Percentiles rank a stretch among this genome's conserved stretches.
phyloP scores from a whole-genome alignment of 2,329 filamentous ascomycete genomes.

The Aspergillus aculeatus region DNA sequence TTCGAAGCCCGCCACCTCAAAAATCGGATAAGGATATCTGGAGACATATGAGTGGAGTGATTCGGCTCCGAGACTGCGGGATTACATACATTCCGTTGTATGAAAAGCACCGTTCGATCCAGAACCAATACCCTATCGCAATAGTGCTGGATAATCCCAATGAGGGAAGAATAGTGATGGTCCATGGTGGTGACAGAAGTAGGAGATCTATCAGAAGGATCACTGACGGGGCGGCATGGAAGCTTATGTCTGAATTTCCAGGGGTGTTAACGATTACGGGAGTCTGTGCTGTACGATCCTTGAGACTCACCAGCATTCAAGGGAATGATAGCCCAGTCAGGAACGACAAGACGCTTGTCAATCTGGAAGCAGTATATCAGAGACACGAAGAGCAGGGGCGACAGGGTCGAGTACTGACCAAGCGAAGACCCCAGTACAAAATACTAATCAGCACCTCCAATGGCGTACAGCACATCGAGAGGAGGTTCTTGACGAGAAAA shows the following conservation, averaged over 20 bases:
- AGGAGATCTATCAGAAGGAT: slow-evolving; percentile 56
- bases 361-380: slow-evolving; percentile 27
- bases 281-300: slow-evolving; percentile 6
- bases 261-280: slow-evolving; percentile 20
- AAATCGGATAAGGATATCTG: slow-evolving; percentile 85
- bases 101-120: slow-evolving; percentile 61
- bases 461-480: slow-evolving; percentile 58
- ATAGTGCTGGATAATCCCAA: slow-evolving; percentile 51
- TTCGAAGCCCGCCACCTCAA: slow-evolving; percentile 63
- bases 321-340: slow-evolving; percentile 41
- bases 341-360: slow-evolving; percentile 51
- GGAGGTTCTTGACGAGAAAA: slow-evolving; percentile 58
- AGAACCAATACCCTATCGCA: slow-evolving; percentile 62
- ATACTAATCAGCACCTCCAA: slow-evolving; percentile 60
- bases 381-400: background rate
- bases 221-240: slow-evolving; percentile 54
- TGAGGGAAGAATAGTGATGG: slow-evolving; percentile 53
- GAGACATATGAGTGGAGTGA: slow-evolving; percentile 14
- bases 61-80: background rate
- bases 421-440: slow-evolving; percentile 60
- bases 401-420: slow-evolving; percentile 37
- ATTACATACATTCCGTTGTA: slow-evolving; percentile 58
- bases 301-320: slow-evolving; percentile 36
- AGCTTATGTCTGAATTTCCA: slow-evolving; percentile 40
- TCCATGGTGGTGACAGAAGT: slow-evolving; percentile 61